These are phyloP conservation scores for Thielaviopsis populi DNA, from an alignment of 2,329 filamentous ascomycete genomes.

Conservation along the genomic window DNA sequence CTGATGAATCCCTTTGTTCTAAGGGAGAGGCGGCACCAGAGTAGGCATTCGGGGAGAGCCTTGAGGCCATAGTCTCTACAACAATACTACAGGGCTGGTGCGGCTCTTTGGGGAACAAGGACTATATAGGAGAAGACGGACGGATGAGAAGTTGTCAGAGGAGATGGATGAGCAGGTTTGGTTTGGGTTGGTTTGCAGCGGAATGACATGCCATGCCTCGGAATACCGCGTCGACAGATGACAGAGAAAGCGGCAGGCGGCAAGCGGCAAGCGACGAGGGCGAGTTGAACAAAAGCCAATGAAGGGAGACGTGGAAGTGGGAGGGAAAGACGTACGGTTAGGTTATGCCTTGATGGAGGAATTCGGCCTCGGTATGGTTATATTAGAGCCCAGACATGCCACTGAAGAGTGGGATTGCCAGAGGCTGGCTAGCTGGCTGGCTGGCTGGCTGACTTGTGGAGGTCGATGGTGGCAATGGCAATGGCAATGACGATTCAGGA, in stretches of 20 bases:
- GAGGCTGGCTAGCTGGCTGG: neutral
- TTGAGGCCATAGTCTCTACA: constrained; percentile 14
- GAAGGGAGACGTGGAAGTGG: neutral
- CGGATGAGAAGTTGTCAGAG: neutral
- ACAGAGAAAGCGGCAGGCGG: too few species aligned
- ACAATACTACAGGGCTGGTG: neutral
- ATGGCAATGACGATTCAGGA: neutral
- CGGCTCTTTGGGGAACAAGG: neutral
- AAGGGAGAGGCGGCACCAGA: constrained; percentile 23
- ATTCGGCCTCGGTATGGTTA: constrained; percentile 4
- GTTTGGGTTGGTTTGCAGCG: neutral
- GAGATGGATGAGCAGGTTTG: neutral
- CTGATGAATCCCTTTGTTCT: constrained; percentile 34
- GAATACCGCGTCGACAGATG: constrained; percentile 8
- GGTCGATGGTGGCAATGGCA: neutral
- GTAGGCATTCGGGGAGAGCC: constrained; percentile 7
- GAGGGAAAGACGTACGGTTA: neutral
- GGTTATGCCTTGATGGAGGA: constrained; percentile 2
- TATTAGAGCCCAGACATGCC: neutral
- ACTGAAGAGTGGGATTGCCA: neutral
- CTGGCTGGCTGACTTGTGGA: neutral
- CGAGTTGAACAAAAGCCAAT: neutral
- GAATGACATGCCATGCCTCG: neutral
- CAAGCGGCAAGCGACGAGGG: neutral
- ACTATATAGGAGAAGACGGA: neutral